Base-by-base conservation (phyloP, 176 grass and related monocot species). In the Avena insularis region DNA sequence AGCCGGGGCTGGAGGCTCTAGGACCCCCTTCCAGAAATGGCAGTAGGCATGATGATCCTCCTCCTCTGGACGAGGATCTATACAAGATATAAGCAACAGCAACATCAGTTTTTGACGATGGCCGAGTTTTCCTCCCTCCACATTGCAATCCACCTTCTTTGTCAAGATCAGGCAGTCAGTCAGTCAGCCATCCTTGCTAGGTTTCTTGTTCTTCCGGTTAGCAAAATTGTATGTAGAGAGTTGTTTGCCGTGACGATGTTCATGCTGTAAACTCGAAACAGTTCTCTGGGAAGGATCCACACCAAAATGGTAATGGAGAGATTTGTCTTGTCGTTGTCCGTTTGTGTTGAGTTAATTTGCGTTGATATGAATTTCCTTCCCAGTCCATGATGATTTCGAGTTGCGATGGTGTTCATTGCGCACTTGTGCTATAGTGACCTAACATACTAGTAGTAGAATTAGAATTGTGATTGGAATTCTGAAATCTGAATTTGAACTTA, bases 161-260 rank as follows among this genome's bases (percentile, higher is more conserved):
- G 78, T 78, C 43, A 88, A 88, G 77, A 86, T 77, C 68, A 21
- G 80, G 23, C 13, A 43, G 71, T 21, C 70, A 27, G n/a, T 62
- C 60, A 48, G 71, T 53, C 49, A 75, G 47, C 25, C 40, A 63
- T 40, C 75, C 59, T 20, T 16, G 43, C 77, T 88, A 85, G 86
- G 78, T 69, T 88, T 86, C 82, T 83, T 91, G 13, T 71, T 92
- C 64, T 72, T 85, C 71, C 47, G 55, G 71, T 86, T 88, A 86
- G 79, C 86, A 29, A 92, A 60, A 92, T 86, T 92, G 90, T 89
- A 92, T 20, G 83, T 92, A 92, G 83, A 92, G 90, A 61, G 83
- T 88, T 81, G 83, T 88, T 35, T 84, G 75, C 78, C 86, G 79
- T 66, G 80, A 87, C 47, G 46, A 71, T 67, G 60, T 78, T 78